These are phyloP conservation scores for Pneumocystis jirovecii DNA, from an alignment of 1,139 yeast species.

Conservation along the genomic window DNA sequence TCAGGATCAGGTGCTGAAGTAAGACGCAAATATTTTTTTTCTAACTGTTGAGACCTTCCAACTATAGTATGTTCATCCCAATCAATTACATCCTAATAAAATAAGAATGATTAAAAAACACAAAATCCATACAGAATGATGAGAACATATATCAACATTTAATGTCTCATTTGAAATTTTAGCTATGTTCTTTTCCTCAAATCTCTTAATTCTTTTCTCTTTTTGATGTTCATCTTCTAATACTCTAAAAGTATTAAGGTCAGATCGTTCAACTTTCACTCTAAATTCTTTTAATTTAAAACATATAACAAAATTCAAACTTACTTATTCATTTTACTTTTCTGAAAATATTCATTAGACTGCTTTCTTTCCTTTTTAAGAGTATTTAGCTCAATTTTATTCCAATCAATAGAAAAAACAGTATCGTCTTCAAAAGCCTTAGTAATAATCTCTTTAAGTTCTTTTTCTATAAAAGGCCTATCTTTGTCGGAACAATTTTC, in stretches of 20 bases:
- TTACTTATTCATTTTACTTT: background rate
- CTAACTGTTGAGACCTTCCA: constrained; percentile 53
- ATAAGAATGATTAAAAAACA: constrained; percentile 1
- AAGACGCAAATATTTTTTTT: constrained; percentile 64
- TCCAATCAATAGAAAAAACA: constrained; percentile 49
- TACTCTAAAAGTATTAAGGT: constrained; percentile 5
- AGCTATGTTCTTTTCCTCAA: constrained; percentile 27
- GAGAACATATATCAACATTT: constrained; percentile 2
- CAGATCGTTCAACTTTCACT: constrained; percentile 1
- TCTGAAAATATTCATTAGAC: constrained; percentile 3
- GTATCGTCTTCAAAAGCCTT: constrained; percentile 35
- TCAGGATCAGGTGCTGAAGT: constrained; percentile 88
- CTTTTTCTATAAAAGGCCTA: constrained; percentile 23
- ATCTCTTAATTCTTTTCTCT: constrained; percentile 24
- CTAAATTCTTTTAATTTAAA: background rate
- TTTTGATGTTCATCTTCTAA: constrained; percentile 9
- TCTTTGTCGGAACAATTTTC: constrained; percentile 23
- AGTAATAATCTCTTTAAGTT: constrained; percentile 36
- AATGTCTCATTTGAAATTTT: background rate
- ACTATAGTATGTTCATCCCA: constrained; percentile 29
- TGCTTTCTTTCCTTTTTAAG: constrained; percentile 7
- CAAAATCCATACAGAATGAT: constrained; percentile 6
- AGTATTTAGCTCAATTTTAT: constrained; percentile 14
- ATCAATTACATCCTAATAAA: constrained; percentile 7
- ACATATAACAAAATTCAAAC: background rate